These are phyloP conservation scores for Chlamydomonas sp. DNA, from an alignment of 139 green algal species.

Conservation along the genomic window DNA sequence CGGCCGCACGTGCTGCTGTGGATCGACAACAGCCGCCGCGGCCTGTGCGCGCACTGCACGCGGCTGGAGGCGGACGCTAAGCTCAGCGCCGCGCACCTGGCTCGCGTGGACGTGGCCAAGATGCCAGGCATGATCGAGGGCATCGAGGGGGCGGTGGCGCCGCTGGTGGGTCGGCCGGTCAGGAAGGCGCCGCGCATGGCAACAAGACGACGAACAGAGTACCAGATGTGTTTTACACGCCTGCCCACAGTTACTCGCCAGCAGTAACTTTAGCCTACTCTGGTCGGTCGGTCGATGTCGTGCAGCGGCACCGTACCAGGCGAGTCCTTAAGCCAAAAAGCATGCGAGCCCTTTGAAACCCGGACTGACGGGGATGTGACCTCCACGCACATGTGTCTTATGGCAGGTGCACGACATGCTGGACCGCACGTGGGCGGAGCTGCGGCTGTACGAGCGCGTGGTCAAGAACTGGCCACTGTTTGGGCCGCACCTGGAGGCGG, in stretches of 20 bases:
- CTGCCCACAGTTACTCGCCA: too few species aligned
- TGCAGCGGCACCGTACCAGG: not conserved
- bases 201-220: too few species aligned
- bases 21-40: constrained; percentile 33
- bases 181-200: too few species aligned
- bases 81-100: constrained; percentile 41
- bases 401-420: constrained; percentile 33
- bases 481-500: constrained; percentile 56
- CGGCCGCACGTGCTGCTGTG: constrained; percentile 52
- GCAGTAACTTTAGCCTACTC: not conserved
- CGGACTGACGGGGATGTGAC: too few species aligned
- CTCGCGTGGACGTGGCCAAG: constrained; percentile 26
- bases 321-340: too few species aligned
- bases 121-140: constrained; percentile 40
- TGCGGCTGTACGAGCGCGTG: constrained; percentile 51
- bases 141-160: constrained; percentile 36
- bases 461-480: constrained; percentile 61
- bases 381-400: too few species aligned
- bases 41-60: constrained; percentile 25
- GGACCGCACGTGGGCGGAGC: constrained; percentile 41
- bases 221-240: too few species aligned
- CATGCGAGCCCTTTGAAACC: too few species aligned
- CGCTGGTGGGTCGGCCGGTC: constrained; percentile 2
- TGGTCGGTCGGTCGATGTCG: not conserved
- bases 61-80: constrained; percentile 52